Percentiles rank a stretch among this genome's conserved stretches.
These are phyloP conservation scores for Phaeophleospora eucalypticola DNA, from an alignment of 2,329 filamentous ascomycete species.

Conservation along the genomic window DNA sequence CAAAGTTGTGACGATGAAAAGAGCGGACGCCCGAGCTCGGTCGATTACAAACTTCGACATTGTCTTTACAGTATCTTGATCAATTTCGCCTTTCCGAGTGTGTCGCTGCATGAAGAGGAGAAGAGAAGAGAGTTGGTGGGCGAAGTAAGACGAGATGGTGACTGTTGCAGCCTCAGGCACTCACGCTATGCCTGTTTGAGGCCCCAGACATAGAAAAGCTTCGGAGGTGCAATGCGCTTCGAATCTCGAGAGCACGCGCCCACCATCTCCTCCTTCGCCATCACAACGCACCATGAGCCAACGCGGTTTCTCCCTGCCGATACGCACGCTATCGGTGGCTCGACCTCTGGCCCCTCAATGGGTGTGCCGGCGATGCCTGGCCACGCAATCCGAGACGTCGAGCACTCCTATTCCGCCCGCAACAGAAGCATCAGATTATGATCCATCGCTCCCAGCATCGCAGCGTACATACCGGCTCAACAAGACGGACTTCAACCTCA, in stretches of 20 bases:
- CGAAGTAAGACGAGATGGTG: too few species aligned
- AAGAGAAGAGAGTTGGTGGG: too few species aligned
- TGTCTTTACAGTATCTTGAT: too few species aligned
- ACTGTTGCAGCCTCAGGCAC: too few species aligned
- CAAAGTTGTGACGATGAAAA: too few species aligned
- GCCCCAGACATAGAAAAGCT: too few species aligned
- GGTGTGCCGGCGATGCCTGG: conserved; percentile 31
- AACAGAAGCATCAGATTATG: conserved; percentile 12
- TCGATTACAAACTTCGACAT: too few species aligned
- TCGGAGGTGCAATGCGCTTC: too few species aligned
- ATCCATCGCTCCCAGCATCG: conserved; percentile 17
- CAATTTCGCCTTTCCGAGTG: too few species aligned
- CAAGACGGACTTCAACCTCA: conserved; percentile 22
- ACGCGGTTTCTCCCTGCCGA: conserved; percentile 22
- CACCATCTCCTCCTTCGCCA: conserved; percentile 4
- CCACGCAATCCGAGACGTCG: conserved; percentile 23
- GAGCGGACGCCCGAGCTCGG: too few species aligned
- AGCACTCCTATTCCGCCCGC: conserved; percentile 5
- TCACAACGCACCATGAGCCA: conserved; percentile 23
- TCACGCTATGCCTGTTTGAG: too few species aligned
- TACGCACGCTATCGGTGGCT: conserved; percentile 21
- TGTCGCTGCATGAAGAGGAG: too few species aligned
- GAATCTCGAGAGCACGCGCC: conserved; percentile 12
- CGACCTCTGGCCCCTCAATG: conserved; percentile 22
- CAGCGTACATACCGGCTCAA: conserved; percentile 17